Base-by-base conservation (phyloP, 345 rosid species). In the Gossypioides kirkii region DNA sequence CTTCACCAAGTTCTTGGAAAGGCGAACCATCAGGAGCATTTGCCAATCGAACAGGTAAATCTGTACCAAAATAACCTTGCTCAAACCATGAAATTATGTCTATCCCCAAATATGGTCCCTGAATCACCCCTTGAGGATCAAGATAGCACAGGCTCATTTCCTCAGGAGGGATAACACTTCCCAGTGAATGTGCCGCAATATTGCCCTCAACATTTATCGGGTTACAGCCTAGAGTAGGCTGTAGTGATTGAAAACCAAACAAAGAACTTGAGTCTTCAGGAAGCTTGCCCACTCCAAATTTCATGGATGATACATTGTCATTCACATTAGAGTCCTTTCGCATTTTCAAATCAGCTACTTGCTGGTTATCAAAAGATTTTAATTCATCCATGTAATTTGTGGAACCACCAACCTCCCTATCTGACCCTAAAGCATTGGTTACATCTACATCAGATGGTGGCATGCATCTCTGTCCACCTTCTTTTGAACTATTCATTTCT, bases 1-100 rank as follows among this genome's bases (percentile, higher is more conserved):
- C 75, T 46, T 79, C 86, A 43, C 97, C 94, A 52, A 91, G 80
- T 74, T 79, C 88, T 75, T 70, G 87, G 77, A 91, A 91, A 71
- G 94, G 86, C 17, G 85, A 84, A 62, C 91, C 94, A 61, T 88
- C 92, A 18, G 88, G 88, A 69, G 93, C 93, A 85, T 86, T 87
- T 59, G 82, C 87, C 81, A 88, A 81, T 71, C 91, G 86, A 60
- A 91, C 94, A 8, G 82, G 93, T 79, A 94, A 86, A 72, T 94
- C 94, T 42, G 84, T 81, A 41, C 94, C 96, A 81, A 94, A 94
- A 81, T 90, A 91, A 1, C 97, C 98, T 82, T 90, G 94, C 69
- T 89, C 94, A 84, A 88, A 87, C 98, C 98, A 94, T 43, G 86
- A 80, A 54, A 91, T 81, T 72, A 94, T 87, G 82, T 91, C 96